A percentile compares a stretch with the other conserved stretches of the same genome.
These are phyloP conservation scores for Neurospora sublineolata DNA, from an alignment of 495 filamentous ascomycete species.

Conservation along the genomic window DNA sequence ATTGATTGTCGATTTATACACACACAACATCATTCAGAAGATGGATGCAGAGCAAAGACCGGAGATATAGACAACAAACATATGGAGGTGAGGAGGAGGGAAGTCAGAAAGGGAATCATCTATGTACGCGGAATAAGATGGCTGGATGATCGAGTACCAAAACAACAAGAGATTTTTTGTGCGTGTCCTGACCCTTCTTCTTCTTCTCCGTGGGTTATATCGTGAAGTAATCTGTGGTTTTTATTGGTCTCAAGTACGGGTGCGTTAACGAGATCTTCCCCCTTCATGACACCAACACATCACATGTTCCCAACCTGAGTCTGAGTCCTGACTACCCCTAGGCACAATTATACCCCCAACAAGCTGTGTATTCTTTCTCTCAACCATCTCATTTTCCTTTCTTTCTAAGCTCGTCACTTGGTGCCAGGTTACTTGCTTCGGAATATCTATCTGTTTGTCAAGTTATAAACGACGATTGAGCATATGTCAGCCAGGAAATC, in stretches of 20 bases:
- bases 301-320: neutral
- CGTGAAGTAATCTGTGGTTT: neutral
- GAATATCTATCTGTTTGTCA: neutral
- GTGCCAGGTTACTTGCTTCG: neutral
- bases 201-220: neutral
- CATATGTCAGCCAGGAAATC: neutral
- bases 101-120: neutral
- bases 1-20: neutral
- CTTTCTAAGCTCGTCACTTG: neutral
- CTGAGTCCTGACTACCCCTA: neutral
- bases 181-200: neutral
- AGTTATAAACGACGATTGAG: neutral
- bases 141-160: neutral
- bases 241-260: neutral
- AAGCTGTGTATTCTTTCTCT: neutral
- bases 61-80: neutral
- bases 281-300: neutral
- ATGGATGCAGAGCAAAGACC: neutral
- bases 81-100: neutral
- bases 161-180: neutral
- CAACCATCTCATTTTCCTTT: neutral
- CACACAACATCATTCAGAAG: neutral
- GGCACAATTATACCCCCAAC: neutral
- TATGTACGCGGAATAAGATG: neutral
- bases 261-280: neutral